phyloP scores from a whole-genome alignment of 2,329 filamentous ascomycete genomes.

The Magnaporthiopsis rhizophila region DNA sequence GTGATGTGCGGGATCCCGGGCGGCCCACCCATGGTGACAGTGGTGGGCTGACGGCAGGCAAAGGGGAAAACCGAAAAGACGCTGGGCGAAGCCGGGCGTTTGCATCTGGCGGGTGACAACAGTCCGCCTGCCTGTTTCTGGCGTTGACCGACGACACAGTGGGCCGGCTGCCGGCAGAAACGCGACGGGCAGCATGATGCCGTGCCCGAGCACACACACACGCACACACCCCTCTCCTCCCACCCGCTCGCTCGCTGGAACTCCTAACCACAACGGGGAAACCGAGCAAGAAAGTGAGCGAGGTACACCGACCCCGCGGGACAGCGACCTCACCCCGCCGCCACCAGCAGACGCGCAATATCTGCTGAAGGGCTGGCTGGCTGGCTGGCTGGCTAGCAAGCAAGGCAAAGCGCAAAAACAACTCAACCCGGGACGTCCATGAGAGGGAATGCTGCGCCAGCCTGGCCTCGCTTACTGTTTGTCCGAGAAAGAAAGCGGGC shows the following conservation, averaged over 20 bases:
- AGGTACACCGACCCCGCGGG: too few relatives aligned
- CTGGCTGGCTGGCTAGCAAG: too few relatives aligned
- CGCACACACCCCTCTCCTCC: neutral
- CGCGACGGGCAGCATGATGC: neutral
- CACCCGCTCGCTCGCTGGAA: neutral
- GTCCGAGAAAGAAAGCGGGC: neutral
- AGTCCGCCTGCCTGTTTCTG: too few relatives aligned
- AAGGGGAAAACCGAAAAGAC: neutral
- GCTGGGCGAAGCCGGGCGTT: neutral
- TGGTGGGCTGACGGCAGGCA: too few relatives aligned
- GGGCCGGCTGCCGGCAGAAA: neutral
- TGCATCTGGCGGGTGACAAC: neutral
- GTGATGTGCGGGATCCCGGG: neutral
- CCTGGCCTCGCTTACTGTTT: neutral
- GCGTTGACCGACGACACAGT: neutral
- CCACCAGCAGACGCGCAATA: too few relatives aligned
- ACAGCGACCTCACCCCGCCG: too few relatives aligned
- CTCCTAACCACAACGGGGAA: neutral
- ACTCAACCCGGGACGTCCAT: too few relatives aligned
- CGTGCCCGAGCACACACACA: neutral
- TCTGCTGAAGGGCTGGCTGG: too few relatives aligned
- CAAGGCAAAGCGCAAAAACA: neutral
- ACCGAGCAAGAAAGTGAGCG: neutral
- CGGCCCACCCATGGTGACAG: neutral
- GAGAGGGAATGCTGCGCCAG: neutral